Base-by-base conservation (phyloP, 257 asterid species). In the Linaria vulgaris region DNA sequence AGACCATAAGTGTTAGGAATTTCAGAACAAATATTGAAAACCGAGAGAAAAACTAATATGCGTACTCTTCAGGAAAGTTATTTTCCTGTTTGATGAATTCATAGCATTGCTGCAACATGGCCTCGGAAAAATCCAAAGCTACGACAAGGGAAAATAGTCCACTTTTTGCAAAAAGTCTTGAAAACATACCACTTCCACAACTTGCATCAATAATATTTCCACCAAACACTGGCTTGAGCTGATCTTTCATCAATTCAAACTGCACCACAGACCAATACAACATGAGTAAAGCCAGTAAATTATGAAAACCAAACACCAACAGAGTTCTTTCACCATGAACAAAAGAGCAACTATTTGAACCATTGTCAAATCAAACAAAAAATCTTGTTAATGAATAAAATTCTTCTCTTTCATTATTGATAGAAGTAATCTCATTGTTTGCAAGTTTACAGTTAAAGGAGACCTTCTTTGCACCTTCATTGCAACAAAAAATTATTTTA, bases 191-290 rank as follows among this genome's bases (percentile, higher is more conserved):
- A 66, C 98, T 91, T 43, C 91, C 98, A 31, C 98, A 91, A 60
- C 95, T 91, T 64, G 97, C 97, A 79, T 91, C 96, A 43, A 88
- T 56, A 53, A 90, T 85, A 44, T 73, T 91, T 55, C 97, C 96
- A 22, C 97, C 97, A 59, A 80, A 58, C 51, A 84, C 86, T 61
- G 96, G 96, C 68, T 71, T 68, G 43, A 91, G 84, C 79, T 75
- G 84, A 17, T 78, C 85, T 82, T 85, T 82, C 45, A 76, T 85
- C 75, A 88, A 60, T 71, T 85, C 91, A 76, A 91, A 88, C 97
- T 91, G 90, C 82, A 80, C 14, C 34, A 20, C 59, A 16, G 47
- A 17, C 12, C 66, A 47, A 51, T 55, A 52, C 16, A 65, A 46
- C 20, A 66, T 62, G 50, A 76, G 65, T 46, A 16, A 0, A 30